phyloP scores from a whole-genome alignment of 192 early-diverging fungal species.

The Helicostylum pulchrum region DNA sequence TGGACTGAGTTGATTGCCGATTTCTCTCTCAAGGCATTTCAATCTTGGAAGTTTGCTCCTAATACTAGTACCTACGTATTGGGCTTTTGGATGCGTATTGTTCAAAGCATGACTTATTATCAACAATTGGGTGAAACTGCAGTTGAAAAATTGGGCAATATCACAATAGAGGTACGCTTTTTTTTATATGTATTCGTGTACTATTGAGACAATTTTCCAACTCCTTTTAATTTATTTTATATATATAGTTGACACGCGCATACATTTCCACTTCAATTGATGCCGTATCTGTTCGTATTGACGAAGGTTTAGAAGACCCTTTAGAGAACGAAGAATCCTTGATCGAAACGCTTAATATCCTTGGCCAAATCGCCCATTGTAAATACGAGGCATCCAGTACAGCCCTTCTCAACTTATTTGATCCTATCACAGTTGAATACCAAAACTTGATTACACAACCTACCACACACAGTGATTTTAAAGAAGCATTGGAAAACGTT shows the following conservation, averaged over 20 bases:
- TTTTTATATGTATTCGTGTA: neutral
- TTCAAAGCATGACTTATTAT: conserved; percentile 48
- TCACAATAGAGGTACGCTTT: conserved; percentile 37
- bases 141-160: conserved; percentile 42
- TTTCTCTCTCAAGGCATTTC: conserved; percentile 65
- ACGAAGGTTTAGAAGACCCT: conserved; percentile 59
- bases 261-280: conserved; percentile 54
- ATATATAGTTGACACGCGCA: conserved; percentile 40
- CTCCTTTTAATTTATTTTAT: conserved; percentile 12
- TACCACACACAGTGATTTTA: conserved; percentile 33
- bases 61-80: conserved; percentile 76
- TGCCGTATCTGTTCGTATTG: conserved; percentile 45
- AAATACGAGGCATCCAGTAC: conserved; percentile 62
- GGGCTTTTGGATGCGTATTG: conserved; percentile 87
- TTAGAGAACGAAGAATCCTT: conserved; percentile 67
- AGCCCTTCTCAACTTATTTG: conserved; percentile 48
- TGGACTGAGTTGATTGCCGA: conserved; percentile 63
- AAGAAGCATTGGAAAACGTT: conserved; percentile 44
- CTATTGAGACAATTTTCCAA: neutral
- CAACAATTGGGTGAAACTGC: conserved; percentile 23
- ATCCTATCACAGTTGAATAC: conserved; percentile 63
- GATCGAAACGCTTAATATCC: conserved; percentile 64
- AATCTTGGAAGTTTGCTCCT: conserved; percentile 65
- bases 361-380: conserved; percentile 65
- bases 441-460: conserved; percentile 32